Conservation (phyloP, 495 filamentous ascomycete genomes). For the Penicillium simplicissimum region DNA sequence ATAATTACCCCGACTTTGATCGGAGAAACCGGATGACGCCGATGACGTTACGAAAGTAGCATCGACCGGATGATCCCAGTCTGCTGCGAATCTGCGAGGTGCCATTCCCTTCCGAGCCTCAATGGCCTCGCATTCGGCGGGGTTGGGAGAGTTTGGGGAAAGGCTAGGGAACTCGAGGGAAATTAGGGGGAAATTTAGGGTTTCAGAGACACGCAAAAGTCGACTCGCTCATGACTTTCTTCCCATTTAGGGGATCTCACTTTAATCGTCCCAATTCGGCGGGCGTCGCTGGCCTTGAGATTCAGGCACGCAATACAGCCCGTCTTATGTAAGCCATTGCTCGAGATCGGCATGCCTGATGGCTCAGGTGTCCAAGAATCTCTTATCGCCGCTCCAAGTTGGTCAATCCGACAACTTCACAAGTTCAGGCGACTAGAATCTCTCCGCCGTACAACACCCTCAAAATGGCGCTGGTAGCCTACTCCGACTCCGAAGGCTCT, state of each 20-base stretch:
- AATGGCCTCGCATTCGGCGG: slow-evolving; percentile 7
- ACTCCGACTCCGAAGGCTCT: slow-evolving; percentile 82
- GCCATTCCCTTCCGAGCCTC: slow-evolving; percentile 1
- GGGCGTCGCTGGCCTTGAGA: background rate
- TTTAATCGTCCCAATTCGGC: background rate
- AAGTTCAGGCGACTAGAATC: background rate
- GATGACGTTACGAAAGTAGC: slow-evolving; percentile 26
- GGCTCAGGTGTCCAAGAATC: background rate
- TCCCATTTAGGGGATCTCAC: background rate
- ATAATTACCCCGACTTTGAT: background rate
- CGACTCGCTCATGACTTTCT: background rate
- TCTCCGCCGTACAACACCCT: background rate
- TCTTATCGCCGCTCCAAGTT: background rate
- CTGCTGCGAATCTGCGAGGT: background rate
- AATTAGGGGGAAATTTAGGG: background rate
- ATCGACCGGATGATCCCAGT: slow-evolving; percentile 5
- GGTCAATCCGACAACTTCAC: background rate
- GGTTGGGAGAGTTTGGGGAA: background rate
- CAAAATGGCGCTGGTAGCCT: slow-evolving; percentile 73
- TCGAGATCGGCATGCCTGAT: background rate
- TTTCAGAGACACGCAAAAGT: background rate
- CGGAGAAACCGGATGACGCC: slow-evolving; percentile 25
- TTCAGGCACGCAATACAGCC: background rate
- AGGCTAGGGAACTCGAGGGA: background rate
- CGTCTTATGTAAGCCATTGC: background rate